Percentiles rank a stretch among this genome's conserved stretches.
Conservation (phyloP, 106 monocot genomes). For the Dendrobium officinale region DNA sequence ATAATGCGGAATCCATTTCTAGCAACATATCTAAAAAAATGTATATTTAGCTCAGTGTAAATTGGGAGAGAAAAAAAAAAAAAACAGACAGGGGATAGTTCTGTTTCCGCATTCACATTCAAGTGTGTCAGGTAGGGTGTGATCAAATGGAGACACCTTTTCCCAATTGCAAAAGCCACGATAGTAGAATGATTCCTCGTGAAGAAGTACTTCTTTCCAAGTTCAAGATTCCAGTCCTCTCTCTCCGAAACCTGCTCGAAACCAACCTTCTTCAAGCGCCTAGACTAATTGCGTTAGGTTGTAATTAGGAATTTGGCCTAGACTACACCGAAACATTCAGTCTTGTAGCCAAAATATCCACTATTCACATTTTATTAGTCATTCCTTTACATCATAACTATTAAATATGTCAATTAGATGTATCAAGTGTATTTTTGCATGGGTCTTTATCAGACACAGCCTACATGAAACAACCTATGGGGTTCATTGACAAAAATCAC, state of each 20-base stretch:
- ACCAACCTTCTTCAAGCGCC: slow-evolving; percentile 53
- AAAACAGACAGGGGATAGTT: neutral
- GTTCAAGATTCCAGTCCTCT: slow-evolving; percentile 62
- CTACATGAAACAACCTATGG: too few relatives aligned
- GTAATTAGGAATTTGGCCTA: too few relatives aligned
- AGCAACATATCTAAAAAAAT: slow-evolving; percentile 50
- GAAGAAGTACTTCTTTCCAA: slow-evolving; percentile 92
- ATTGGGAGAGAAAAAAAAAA: neutral
- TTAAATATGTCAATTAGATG: too few relatives aligned
- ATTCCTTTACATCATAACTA: too few relatives aligned
- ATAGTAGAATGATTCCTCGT: slow-evolving; percentile 90
- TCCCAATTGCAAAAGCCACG: slow-evolving; percentile 90
- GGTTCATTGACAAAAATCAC: too few relatives aligned
- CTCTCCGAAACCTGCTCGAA: slow-evolving; percentile 74
- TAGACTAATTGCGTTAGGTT: neutral
- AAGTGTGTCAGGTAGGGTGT: neutral
- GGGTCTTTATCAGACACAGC: too few relatives aligned
- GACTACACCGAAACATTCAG: too few relatives aligned
- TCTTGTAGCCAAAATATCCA: too few relatives aligned
- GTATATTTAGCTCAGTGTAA: neutral
- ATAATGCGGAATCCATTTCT: slow-evolving; percentile 95
- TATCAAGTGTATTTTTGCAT: too few relatives aligned
- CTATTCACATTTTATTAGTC: too few relatives aligned
- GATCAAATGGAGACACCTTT: slow-evolving; percentile 32
- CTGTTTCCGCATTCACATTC: neutral